Evolutionary conservation across 2,329 filamentous ascomycete genomes (phyloP).

Genomic region (Cordyceps farinosa): DNA sequence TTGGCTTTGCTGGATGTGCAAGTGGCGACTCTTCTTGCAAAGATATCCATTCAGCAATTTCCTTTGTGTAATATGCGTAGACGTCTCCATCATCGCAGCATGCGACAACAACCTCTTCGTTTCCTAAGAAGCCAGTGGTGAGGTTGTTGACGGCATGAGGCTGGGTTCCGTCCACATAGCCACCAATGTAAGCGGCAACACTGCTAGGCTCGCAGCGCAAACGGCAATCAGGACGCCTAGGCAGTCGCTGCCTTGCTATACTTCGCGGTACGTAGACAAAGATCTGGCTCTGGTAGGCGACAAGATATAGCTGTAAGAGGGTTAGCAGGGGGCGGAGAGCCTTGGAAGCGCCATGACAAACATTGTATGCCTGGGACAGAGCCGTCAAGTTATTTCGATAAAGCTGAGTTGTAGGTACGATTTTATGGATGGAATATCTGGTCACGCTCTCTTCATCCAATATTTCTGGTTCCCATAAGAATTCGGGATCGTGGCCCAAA

Average conservation of each 20-base stretch:
- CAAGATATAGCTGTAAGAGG: conserved; percentile 53
- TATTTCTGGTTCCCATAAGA: conserved; percentile 29
- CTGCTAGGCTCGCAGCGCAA: conserved; percentile 43
- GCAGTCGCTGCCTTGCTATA: conserved; percentile 46
- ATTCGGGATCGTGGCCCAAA: conserved; percentile 26
- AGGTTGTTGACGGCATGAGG: conserved; percentile 68
- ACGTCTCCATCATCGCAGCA: conserved; percentile 75
- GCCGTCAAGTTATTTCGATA: conserved; percentile 55
- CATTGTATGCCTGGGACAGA: conserved; percentile 56
- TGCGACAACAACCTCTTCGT: conserved; percentile 64
- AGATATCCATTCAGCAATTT: conserved; percentile 45
- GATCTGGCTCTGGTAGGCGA: conserved; percentile 54
- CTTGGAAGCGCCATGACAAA: conserved; percentile 27
- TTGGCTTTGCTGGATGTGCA: background rate
- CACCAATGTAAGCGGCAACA: conserved; percentile 40
- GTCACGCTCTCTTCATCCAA: background rate
- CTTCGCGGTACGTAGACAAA: conserved; percentile 53
- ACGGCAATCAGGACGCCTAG: conserved; percentile 46
- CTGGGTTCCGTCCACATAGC: conserved; percentile 48
- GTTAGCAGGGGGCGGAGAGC: conserved; percentile 14
- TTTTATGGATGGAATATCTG: background rate
- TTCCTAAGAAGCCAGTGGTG: conserved; percentile 64
- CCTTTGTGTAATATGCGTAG: conserved; percentile 62
- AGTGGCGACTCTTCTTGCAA: background rate
- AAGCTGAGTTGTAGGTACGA: conserved; percentile 26